Evolutionary conservation across 129 eudicot genomes (phyloP).

Genomic region (Chrysanthemum makinoi): DNA sequence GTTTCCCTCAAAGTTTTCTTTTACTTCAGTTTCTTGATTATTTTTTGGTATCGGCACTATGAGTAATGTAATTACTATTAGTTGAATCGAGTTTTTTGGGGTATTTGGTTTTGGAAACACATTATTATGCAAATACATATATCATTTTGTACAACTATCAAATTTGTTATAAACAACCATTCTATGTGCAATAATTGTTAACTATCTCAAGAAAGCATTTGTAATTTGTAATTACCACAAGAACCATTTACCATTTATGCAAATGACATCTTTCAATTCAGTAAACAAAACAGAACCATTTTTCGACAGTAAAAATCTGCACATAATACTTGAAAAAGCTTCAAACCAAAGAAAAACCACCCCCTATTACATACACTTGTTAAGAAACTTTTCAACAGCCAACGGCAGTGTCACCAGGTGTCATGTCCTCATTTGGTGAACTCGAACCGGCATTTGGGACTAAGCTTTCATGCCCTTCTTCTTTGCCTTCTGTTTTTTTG

Average conservation of each 20-base stretch:
- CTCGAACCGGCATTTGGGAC: constrained; percentile 7
- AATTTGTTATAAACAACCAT: not conserved
- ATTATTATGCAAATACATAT: constrained; percentile 29
- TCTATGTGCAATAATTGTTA: not conserved
- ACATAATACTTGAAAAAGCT: constrained; percentile 1
- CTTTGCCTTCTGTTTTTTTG: constrained; percentile 26
- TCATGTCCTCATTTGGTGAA: constrained; percentile 24
- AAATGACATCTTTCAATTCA: constrained; percentile 6
- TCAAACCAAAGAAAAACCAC: constrained; percentile 21
- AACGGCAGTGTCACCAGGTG: constrained; percentile 37
- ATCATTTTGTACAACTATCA: constrained; percentile 22
- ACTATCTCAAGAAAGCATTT: not conserved
- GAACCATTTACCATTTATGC: not conserved
- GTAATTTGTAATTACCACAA: not conserved
- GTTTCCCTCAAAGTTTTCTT: constrained; percentile 20
- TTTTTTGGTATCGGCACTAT: constrained; percentile 21
- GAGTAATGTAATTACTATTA: constrained; percentile 30
- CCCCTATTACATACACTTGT: not conserved
- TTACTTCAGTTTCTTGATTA: constrained; percentile 12
- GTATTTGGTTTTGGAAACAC: constrained; percentile 16
- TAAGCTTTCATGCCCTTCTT: constrained; percentile 24
- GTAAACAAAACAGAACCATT: constrained; percentile 18
- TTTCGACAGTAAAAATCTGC: constrained; percentile 12
- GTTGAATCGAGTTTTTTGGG: constrained; percentile 18
- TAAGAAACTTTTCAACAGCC: constrained; percentile 33